These are phyloP conservation scores for Hymenoscyphus infarciens DNA, from an alignment of 2,329 filamentous ascomycete species.

Conservation along the genomic window DNA sequence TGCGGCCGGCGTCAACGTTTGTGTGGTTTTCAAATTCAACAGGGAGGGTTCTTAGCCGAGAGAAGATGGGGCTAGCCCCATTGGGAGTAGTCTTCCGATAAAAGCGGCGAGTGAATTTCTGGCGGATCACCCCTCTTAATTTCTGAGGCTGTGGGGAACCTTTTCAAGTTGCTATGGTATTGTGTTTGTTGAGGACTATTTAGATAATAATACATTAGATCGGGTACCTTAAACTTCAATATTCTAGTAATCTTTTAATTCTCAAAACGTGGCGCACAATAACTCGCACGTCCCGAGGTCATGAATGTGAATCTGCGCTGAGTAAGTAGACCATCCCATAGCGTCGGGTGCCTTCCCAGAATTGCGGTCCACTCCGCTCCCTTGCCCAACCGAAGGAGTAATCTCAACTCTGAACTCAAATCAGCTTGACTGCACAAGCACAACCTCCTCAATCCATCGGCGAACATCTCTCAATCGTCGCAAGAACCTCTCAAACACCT, in stretches of 20 bases:
- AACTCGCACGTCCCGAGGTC: too few relatives aligned
- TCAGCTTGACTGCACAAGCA: background rate
- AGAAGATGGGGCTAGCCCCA: background rate
- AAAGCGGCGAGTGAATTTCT: background rate
- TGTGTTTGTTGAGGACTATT: too few relatives aligned
- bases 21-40: constrained; percentile 5
- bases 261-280: too few relatives aligned
- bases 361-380: constrained; percentile 9
- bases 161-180: too few relatives aligned
- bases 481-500: background rate
- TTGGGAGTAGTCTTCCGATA: background rate
- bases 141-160: background rate
- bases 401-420: constrained; percentile 9
- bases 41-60: constrained; percentile 5
- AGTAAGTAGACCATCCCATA: background rate
- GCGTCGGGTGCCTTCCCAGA: background rate
- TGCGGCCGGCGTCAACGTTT: constrained; percentile 1
- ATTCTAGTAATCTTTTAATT: too few relatives aligned
- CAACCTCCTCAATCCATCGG: background rate
- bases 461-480: constrained; percentile 6
- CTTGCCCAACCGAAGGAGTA: constrained; percentile 2
- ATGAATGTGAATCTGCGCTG: too few relatives aligned
- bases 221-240: too few relatives aligned
- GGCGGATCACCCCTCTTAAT: background rate
- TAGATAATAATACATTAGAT: too few relatives aligned